Conservation (phyloP, 352 stramenopile genomes). For the Phytophthora crassamura region DNA sequence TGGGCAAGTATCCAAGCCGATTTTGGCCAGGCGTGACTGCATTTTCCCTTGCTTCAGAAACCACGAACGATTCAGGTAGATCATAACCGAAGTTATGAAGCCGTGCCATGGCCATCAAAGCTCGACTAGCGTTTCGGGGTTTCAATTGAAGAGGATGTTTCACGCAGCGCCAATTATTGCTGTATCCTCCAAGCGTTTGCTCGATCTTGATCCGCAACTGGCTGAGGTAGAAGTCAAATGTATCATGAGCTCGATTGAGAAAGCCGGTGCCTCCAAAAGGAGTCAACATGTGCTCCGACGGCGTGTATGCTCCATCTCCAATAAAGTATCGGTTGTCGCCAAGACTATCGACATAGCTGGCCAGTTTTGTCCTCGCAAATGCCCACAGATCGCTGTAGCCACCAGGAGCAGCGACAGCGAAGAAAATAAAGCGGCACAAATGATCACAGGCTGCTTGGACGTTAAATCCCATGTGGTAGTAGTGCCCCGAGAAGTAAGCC, state of each 20-base stretch:
- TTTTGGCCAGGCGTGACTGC: too few relatives aligned
- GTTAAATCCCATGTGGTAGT: not conserved
- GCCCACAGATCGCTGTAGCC: not conserved
- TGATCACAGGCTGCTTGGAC: not conserved
- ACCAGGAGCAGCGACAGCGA: not conserved
- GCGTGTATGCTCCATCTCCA: slow-evolving; percentile 1
- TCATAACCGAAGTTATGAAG: slow-evolving; percentile 1
- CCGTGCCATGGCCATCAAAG: slow-evolving; percentile 1
- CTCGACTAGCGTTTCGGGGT: not conserved
- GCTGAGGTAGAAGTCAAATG: not conserved
- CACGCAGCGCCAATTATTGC: slow-evolving; percentile 6
- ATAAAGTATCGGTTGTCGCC: not conserved
- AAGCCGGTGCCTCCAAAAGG: not conserved
- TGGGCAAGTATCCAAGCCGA: too few relatives aligned
- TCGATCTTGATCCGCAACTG: slow-evolving; percentile 97
- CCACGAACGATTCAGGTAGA: not conserved
- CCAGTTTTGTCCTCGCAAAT: not conserved
- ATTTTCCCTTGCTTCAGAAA: not conserved
- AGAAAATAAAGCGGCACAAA: not conserved
- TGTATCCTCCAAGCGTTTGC: slow-evolving; percentile 69
- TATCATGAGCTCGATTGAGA: not conserved
- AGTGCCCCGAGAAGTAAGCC: slow-evolving; percentile 1
- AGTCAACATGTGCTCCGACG: not conserved
- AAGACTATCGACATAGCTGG: not conserved
- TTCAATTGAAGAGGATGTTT: not conserved